Evolutionary conservation across 257 asterid species (phyloP).

Genomic region (Solanum chmielewskii): DNA sequence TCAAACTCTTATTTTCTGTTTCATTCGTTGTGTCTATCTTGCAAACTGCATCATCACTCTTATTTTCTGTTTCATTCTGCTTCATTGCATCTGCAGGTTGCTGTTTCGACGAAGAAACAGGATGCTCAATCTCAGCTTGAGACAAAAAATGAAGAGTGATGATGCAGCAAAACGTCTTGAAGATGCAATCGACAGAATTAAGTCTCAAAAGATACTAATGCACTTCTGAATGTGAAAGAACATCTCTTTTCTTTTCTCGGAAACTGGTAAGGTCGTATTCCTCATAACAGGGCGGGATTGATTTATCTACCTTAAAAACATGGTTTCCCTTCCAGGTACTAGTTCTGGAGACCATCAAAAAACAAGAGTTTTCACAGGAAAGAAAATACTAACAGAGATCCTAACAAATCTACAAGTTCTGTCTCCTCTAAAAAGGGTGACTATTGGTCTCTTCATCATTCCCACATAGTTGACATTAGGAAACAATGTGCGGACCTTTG

Average conservation of each 20-base stretch:
- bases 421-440: not conserved
- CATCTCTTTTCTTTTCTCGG: not conserved
- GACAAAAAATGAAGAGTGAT: conserved; percentile 90
- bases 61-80: too few species aligned
- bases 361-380: not conserved
- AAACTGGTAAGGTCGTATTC: not conserved
- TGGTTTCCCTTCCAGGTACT: not conserved
- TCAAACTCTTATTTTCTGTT: too few species aligned
- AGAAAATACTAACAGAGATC: not conserved
- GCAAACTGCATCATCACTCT: too few species aligned
- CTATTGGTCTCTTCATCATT: not conserved
- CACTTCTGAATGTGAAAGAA: not conserved
- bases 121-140: conserved; percentile 91
- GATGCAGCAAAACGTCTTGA: conserved; percentile 79
- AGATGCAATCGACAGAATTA: conserved; percentile 84
- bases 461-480: not conserved
- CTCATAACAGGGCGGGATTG: not conserved
- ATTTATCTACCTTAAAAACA: not conserved
- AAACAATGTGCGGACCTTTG: too few species aligned
- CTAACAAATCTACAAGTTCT: too few species aligned
- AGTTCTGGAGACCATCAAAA: not conserved
- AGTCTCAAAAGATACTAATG: conserved; percentile 61
- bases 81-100: conserved; percentile 33
- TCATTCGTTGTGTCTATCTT: too few species aligned
- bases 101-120: conserved; percentile 78